phyloP scores from a whole-genome alignment of 805 yeast genomes.

The Cyberlindnera maritima region DNA sequence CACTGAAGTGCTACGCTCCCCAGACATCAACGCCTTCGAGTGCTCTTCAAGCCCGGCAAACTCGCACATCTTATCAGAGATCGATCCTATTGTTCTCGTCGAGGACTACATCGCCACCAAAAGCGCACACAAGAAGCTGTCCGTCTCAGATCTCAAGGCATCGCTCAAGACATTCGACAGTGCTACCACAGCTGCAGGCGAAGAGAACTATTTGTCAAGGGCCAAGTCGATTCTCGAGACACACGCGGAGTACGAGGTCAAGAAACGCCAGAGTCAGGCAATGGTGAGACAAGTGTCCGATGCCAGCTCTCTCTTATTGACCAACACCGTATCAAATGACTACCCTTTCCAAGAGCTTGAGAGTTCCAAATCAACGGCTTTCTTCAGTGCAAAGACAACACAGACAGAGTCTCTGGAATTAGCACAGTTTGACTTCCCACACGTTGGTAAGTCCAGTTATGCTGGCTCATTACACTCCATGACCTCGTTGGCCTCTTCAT shows the following conservation, averaged over 20 bases:
- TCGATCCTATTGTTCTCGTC: slow-evolving; percentile 41
- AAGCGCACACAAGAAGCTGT: slow-evolving; percentile 26
- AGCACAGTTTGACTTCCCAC: slow-evolving; percentile 10
- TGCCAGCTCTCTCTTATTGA: slow-evolving; percentile 8
- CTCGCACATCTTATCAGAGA: slow-evolving; percentile 17
- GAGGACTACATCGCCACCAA: slow-evolving; percentile 49
- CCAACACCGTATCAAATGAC: slow-evolving; percentile 1
- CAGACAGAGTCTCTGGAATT: slow-evolving; percentile 1
- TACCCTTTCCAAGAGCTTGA: not conserved
- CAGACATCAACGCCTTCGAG: slow-evolving; percentile 21
- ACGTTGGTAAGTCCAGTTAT: not conserved
- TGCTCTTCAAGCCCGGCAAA: slow-evolving; percentile 7
- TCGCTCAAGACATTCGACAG: slow-evolving; percentile 23
- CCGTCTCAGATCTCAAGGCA: slow-evolving; percentile 34
- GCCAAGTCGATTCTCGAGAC: slow-evolving; percentile 17
- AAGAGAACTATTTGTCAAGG: slow-evolving; percentile 13
- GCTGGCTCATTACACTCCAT: not conserved
- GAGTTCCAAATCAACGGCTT: slow-evolving; percentile 3
- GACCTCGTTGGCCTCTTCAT: slow-evolving; percentile 8
- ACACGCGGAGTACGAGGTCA: not conserved
- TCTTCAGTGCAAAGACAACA: slow-evolving; percentile 10
- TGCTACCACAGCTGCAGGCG: not conserved
- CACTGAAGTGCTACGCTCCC: slow-evolving; percentile 12
- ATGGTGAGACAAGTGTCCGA: not conserved
- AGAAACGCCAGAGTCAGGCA: not conserved